phyloP scores from a whole-genome alignment of 1,284 basidiomycete genomes.

The Puccinia horiana region DNA sequence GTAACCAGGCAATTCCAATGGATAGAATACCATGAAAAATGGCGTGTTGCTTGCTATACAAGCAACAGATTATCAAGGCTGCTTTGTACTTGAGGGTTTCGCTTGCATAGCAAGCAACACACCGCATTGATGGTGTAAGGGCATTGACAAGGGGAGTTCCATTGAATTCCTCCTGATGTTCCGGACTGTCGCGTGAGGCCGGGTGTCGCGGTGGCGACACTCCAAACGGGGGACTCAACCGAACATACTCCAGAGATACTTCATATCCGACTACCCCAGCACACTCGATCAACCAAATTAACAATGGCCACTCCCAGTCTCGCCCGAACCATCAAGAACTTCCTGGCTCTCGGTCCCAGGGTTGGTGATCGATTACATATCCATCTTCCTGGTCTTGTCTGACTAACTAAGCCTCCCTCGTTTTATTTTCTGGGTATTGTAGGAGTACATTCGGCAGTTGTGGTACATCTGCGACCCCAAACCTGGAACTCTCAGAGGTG shows the following conservation, averaged over 20 bases:
- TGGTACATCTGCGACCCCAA: constrained; percentile 86
- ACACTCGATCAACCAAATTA: neutral
- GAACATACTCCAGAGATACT: neutral
- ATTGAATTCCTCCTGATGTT: no score
- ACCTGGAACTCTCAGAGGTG: constrained; percentile 73
- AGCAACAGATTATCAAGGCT: no score
- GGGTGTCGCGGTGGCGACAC: neutral
- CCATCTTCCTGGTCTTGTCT: neutral
- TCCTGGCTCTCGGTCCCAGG: constrained; percentile 40
- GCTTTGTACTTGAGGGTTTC: no score
- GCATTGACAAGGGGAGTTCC: neutral
- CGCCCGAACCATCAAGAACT: constrained; percentile 39
- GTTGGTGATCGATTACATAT: neutral
- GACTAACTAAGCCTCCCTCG: no score
- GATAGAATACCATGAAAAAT: no score
- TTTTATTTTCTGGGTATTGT: no score
- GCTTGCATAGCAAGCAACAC: no score
- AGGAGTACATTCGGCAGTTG: constrained; percentile 52
- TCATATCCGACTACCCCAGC: neutral
- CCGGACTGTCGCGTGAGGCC: neutral
- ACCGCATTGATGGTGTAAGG: no score
- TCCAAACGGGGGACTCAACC: neutral
- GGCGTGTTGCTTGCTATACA: no score
- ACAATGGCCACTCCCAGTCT: constrained; percentile 44
- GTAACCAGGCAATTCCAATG: no score